phyloP scores from a whole-genome alignment of 345 rosid species.

The Salix dunnii region DNA sequence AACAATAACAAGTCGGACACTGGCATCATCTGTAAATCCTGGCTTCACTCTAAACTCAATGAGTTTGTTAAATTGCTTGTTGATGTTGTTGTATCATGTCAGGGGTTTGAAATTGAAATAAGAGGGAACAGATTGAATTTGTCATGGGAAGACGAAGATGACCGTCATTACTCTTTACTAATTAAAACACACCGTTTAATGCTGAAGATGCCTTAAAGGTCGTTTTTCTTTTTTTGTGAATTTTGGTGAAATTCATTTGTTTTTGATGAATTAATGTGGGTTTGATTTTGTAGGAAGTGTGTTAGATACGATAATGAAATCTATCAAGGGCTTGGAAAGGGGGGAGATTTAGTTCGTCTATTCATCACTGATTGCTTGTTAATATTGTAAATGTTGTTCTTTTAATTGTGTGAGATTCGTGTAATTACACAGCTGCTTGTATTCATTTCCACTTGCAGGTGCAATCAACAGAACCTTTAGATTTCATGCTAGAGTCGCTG shows the following conservation, averaged over 20 bases:
- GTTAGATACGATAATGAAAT: constrained; percentile 76
- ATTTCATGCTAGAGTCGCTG: constrained; percentile 47
- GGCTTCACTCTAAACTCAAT: too few relatives aligned
- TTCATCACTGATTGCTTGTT: constrained; percentile 53
- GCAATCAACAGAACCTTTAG: constrained; percentile 38
- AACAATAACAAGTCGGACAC: too few relatives aligned
- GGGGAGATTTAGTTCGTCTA: constrained; percentile 67
- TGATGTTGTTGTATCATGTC: too few relatives aligned
- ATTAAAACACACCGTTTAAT: neutral
- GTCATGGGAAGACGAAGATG: too few relatives aligned
- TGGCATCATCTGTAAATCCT: too few relatives aligned
- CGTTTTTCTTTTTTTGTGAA: neutral
- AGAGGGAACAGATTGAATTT: too few relatives aligned
- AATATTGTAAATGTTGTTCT: constrained; percentile 49
- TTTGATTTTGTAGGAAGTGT: constrained; percentile 56
- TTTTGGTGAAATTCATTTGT: neutral
- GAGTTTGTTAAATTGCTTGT: too few relatives aligned
- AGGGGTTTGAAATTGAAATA: too few relatives aligned
- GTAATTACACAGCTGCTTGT: too few relatives aligned
- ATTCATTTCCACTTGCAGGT: constrained; percentile 40
- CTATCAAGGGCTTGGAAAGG: constrained; percentile 64
- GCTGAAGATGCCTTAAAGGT: constrained; percentile 62
- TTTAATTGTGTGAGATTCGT: neutral
- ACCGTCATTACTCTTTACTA: too few relatives aligned
- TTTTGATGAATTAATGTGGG: neutral